Percentiles rank a stretch among this genome's conserved stretches.
Conservation (phyloP, 1,284 basidiomycete genomes). For the Ganoderma sinense region DNA sequence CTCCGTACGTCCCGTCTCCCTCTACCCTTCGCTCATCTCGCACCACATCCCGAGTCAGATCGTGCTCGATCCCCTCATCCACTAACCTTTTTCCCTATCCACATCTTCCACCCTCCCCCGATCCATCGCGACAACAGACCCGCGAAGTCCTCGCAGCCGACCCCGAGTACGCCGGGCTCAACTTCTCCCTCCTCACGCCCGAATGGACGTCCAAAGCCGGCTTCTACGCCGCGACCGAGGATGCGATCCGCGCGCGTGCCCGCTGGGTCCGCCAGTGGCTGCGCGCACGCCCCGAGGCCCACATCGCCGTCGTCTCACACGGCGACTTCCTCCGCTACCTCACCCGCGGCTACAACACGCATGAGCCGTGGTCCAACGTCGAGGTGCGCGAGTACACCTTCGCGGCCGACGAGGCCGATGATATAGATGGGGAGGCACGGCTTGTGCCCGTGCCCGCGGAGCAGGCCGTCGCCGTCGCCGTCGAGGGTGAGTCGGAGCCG, state of each 20-base stretch:
- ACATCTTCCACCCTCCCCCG: not conserved
- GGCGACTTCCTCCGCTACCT: slow-evolving; percentile 42
- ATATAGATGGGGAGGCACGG: slow-evolving; percentile 36
- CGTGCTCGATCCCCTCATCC: not conserved
- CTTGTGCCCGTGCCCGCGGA: slow-evolving; percentile 34
- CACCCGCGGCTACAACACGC: slow-evolving; percentile 36
- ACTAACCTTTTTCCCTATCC: not conserved
- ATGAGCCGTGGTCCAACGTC: slow-evolving; percentile 41
- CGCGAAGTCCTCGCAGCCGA: slow-evolving; percentile 40
- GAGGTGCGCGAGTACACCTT: slow-evolving; percentile 43
- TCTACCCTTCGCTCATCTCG: not conserved
- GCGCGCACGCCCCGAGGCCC: slow-evolving; percentile 40
- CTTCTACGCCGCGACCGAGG: slow-evolving; percentile 37
- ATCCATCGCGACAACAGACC: slow-evolving; percentile 24
- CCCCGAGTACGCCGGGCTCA: slow-evolving; percentile 42
- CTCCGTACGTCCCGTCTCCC: slow-evolving; percentile 32
- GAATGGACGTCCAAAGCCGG: slow-evolving; percentile 43
- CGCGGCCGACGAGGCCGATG: slow-evolving; percentile 35
- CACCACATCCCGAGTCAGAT: not conserved
- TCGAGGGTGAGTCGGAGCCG: slow-evolving; percentile 36
- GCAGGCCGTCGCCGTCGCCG: slow-evolving; percentile 18
- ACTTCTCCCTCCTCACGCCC: slow-evolving; percentile 40
- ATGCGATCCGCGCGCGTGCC: slow-evolving; percentile 38
- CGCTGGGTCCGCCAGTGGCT: slow-evolving; percentile 43
- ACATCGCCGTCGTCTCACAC: slow-evolving; percentile 43